phyloP scores from a whole-genome alignment of 768 basidiomycete genomes.

The Dictyophora rubrovolvata region DNA sequence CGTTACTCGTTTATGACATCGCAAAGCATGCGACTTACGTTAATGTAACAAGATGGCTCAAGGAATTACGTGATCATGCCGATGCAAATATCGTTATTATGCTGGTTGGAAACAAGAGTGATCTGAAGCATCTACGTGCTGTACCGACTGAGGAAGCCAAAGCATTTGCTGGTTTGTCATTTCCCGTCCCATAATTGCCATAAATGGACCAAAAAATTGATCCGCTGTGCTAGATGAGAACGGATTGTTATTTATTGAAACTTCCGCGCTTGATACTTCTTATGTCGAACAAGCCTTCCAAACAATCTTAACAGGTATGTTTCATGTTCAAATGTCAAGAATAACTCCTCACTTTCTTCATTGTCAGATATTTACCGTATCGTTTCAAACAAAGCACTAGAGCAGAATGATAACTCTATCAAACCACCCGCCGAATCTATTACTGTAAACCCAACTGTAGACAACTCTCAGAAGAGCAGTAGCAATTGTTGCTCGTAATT shows the following conservation, averaged over 20 bases:
- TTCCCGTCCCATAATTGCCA: background rate
- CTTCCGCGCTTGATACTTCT: conserved; percentile 98
- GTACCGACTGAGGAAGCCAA: conserved; percentile 98
- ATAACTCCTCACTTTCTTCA: background rate
- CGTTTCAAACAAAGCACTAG: conserved; percentile 91
- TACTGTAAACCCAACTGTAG: conserved; percentile 61
- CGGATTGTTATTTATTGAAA: conserved; percentile 92
- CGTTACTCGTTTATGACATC: conserved; percentile 89
- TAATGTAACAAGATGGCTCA: conserved; percentile 92
- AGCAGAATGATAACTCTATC: conserved; percentile 69
- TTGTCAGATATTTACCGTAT: conserved; percentile 89
- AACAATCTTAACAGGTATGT: conserved; percentile 81
- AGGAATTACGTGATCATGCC: conserved; percentile 93
- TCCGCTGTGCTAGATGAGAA: conserved; percentile 58
- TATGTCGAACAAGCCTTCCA: conserved; percentile 98
- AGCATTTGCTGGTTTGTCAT: conserved; percentile 65
- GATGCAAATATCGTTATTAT: conserved; percentile 90
- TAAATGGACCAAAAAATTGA: background rate
- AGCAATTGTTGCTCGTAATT: conserved; percentile 27
- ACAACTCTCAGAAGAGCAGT: conserved; percentile 28
- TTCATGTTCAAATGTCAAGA: conserved; percentile 1
- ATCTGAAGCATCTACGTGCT: conserved; percentile 94
- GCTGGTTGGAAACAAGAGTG: conserved; percentile 97
- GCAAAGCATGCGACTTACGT: conserved; percentile 90
- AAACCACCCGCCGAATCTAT: conserved; percentile 74